Percentiles rank a stretch among this genome's conserved stretches.
Conservation (phyloP, 192 early-diverging fungal species). For the Podila epicladia region DNA sequence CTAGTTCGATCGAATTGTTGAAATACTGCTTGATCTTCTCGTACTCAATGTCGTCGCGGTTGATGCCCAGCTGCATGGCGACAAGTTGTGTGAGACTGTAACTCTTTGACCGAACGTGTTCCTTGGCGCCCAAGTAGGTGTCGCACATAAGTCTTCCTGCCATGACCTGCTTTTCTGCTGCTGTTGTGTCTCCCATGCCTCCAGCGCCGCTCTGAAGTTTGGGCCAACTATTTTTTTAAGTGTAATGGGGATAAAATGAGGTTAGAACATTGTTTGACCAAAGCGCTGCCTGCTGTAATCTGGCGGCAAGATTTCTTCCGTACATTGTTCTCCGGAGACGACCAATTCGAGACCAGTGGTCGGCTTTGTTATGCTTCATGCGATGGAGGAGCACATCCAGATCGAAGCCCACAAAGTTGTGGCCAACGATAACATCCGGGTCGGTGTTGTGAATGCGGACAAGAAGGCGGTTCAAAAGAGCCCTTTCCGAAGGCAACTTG, state of each 20-base stretch:
- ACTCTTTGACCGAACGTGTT: slow-evolving; percentile 85
- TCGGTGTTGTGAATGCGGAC: slow-evolving; percentile 79
- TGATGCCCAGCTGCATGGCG: slow-evolving; percentile 76
- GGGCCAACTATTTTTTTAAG: slow-evolving; percentile 79
- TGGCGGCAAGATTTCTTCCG: not conserved
- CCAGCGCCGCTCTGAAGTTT: slow-evolving; percentile 84
- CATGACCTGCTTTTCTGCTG: slow-evolving; percentile 77
- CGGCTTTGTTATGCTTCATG: slow-evolving; percentile 82
- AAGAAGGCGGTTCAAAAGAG: slow-evolving; percentile 82
- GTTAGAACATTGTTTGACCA: too few relatives aligned
- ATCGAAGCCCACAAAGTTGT: slow-evolving; percentile 97
- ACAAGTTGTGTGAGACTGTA: slow-evolving; percentile 87
- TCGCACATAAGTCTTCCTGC: slow-evolving; percentile 93
- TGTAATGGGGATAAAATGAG: not conserved
- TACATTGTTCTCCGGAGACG: slow-evolving; percentile 80
- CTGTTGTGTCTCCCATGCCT: slow-evolving; percentile 82
- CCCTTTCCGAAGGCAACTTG: slow-evolving; percentile 71
- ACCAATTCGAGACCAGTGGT: slow-evolving; percentile 90
- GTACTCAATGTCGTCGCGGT: slow-evolving; percentile 86
- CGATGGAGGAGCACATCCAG: slow-evolving; percentile 93
- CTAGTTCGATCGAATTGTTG: slow-evolving; percentile 62
- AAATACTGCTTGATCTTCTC: slow-evolving; percentile 82
- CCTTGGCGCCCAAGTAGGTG: slow-evolving; percentile 89
- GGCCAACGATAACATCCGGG: slow-evolving; percentile 95
- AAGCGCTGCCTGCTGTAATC: too few relatives aligned